A percentile compares a stretch with the other conserved stretches of the same genome.
Evolutionary conservation across 371 early-diverging fungal species (phyloP).

Genomic region (Mortierella sp.): DNA sequence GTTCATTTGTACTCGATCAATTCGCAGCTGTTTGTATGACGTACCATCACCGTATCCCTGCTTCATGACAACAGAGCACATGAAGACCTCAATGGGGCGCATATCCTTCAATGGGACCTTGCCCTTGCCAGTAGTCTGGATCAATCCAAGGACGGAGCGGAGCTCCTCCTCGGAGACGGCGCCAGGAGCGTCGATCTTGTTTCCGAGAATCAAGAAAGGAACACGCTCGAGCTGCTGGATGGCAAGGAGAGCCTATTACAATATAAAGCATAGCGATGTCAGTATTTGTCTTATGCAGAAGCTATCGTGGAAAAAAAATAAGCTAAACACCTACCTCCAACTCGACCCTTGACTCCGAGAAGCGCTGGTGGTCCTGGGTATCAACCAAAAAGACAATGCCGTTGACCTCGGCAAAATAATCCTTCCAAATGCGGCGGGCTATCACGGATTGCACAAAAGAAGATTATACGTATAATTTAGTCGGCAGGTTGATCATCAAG

Average conservation of each 20-base stretch:
- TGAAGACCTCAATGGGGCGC: slow-evolving; percentile 97
- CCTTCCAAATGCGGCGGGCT: slow-evolving; percentile 98
- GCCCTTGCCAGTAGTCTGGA: slow-evolving; percentile 98
- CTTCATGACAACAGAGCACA: slow-evolving; percentile 98
- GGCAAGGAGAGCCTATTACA: slow-evolving; percentile 82
- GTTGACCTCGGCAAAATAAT: slow-evolving; percentile 97
- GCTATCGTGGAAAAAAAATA: neutral
- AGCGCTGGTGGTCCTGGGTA: slow-evolving; percentile 87
- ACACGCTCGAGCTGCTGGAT: slow-evolving; percentile 93
- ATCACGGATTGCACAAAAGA: neutral
- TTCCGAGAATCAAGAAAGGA: slow-evolving; percentile 96
- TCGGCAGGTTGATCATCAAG: neutral
- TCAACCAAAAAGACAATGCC: slow-evolving; percentile 98
- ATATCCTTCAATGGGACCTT: slow-evolving; percentile 92
- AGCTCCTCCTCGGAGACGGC: slow-evolving; percentile 96
- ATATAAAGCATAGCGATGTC: slow-evolving; percentile 12
- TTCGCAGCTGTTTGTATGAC: slow-evolving; percentile 10
- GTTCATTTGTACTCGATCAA: neutral
- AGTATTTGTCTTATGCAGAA: neutral
- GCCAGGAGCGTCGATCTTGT: slow-evolving; percentile 97
- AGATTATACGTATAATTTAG: neutral
- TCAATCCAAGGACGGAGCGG: slow-evolving; percentile 87
- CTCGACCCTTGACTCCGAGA: slow-evolving; percentile 93
- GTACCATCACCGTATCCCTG: slow-evolving; percentile 97
- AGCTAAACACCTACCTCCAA: slow-evolving; percentile 81